Conservation (phyloP, 352 stramenopile genomes). For the Phytophthora citricola region DNA sequence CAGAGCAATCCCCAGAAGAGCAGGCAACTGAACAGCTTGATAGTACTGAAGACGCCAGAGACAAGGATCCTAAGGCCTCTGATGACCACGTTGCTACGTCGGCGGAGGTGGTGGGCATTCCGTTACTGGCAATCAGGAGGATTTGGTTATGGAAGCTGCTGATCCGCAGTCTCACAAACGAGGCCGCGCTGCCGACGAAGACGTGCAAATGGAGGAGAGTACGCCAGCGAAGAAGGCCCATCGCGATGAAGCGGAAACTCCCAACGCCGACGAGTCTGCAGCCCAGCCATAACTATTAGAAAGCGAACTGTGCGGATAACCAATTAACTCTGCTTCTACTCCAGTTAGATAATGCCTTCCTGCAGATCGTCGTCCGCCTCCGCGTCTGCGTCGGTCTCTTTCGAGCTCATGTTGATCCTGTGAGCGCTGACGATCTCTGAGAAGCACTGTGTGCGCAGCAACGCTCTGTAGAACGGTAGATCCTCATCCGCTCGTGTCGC, state of each 20-base stretch:
- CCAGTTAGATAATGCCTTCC: constrained; percentile 54
- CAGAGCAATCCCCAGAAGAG: constrained; percentile 7
- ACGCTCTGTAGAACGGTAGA: constrained; percentile 64
- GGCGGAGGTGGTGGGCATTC: constrained; percentile 1
- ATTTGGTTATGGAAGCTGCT: not conserved
- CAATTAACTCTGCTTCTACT: constrained; percentile 11
- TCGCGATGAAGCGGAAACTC: constrained; percentile 12
- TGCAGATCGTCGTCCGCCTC: constrained; percentile 47
- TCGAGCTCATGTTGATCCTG: constrained; percentile 63
- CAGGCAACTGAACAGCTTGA: constrained; percentile 17
- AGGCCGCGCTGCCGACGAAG: constrained; percentile 14
- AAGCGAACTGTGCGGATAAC: constrained; percentile 13
- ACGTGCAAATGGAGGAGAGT: constrained; percentile 10
- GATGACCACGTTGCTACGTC: no score
- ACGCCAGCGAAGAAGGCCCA: constrained; percentile 39
- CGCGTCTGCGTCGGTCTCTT: constrained; percentile 33
- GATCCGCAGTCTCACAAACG: constrained; percentile 30
- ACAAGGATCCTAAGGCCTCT: not conserved
- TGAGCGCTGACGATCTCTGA: constrained; percentile 85
- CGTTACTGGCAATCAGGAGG: constrained; percentile 17
- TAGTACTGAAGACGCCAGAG: not conserved
- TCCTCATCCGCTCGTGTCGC: constrained; percentile 65
- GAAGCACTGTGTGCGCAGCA: constrained; percentile 85
- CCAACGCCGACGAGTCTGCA: constrained; percentile 8
- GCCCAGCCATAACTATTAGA: constrained; percentile 25